Percentiles rank a stretch among this genome's conserved stretches.
phyloP scores from a whole-genome alignment of 2,329 filamentous ascomycete genomes.

The Sclerotinia spermophila region DNA sequence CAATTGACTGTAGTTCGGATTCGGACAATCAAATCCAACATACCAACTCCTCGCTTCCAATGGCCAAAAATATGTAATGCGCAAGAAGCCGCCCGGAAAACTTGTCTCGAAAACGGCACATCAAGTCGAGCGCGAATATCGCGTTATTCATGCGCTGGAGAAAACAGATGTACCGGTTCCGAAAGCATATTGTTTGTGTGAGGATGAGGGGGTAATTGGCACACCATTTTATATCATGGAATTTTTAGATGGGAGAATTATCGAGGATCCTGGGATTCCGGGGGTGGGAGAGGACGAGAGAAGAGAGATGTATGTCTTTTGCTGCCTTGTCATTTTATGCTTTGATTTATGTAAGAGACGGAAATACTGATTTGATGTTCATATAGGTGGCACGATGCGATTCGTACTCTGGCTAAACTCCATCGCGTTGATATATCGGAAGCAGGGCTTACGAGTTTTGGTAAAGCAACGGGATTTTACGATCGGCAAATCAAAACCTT shows the following conservation, averaged over 20 bases:
- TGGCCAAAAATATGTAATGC: conserved; percentile 75
- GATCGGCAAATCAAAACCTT: conserved; percentile 82
- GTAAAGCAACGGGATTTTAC: conserved; percentile 75
- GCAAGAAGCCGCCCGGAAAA: conserved; percentile 96
- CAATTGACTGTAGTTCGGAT: conserved; percentile 69
- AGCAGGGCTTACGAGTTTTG: conserved; percentile 70
- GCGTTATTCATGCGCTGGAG: conserved; percentile 79
- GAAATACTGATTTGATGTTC: conserved; percentile 6
- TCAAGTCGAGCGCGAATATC: conserved; percentile 93
- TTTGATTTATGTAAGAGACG: background rate
- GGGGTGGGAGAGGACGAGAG: conserved; percentile 66
- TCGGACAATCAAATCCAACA: conserved; percentile 95
- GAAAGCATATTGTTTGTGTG: conserved; percentile 77
- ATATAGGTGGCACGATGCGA: conserved; percentile 72
- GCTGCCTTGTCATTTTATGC: background rate
- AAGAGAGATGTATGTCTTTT: conserved; percentile 57
- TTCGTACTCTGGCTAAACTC: conserved; percentile 78
- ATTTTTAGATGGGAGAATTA: conserved; percentile 89
- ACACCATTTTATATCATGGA: conserved; percentile 98
- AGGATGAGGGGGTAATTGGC: conserved; percentile 74
- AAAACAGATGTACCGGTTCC: conserved; percentile 82
- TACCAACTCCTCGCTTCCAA: conserved; percentile 79
- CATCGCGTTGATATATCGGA: conserved; percentile 67
- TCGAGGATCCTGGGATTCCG: conserved; percentile 82
- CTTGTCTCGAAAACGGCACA: conserved; percentile 92